Percentiles rank a stretch among this genome's conserved stretches.
Evolutionary conservation across 1,284 basidiomycete species (phyloP).

Genomic region (Rhizoctonia solani): DNA sequence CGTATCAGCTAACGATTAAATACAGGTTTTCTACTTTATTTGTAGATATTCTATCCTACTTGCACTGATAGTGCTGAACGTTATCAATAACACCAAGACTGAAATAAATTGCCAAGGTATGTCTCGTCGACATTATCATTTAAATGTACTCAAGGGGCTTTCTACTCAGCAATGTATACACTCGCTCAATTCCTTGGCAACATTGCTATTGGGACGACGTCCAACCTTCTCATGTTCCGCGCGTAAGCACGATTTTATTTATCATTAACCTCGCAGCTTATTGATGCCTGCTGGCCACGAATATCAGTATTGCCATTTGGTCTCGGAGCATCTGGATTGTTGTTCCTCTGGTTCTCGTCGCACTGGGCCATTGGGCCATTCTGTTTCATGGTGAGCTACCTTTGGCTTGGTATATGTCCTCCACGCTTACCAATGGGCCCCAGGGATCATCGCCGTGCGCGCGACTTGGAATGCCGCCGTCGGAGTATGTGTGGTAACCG

Average conservation of each 20-base stretch:
- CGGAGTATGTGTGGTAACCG: constrained; percentile 42
- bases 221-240: constrained; percentile 76
- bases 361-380: constrained; percentile 75
- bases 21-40: constrained; percentile 67
- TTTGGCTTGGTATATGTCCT: constrained; percentile 33
- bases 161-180: not conserved
- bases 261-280: not conserved
- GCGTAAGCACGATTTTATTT: constrained; percentile 68
- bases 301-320: constrained; percentile 69
- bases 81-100: constrained; percentile 28
- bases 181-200: constrained; percentile 58
- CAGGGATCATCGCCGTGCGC: constrained; percentile 11
- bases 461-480: constrained; percentile 34
- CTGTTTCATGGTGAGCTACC: constrained; percentile 63
- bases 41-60: constrained; percentile 67
- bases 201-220: constrained; percentile 71
- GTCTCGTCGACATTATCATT: constrained; percentile 48
- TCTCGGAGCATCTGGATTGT: constrained; percentile 64
- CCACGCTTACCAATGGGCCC: not conserved
- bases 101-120: constrained; percentile 27
- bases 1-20: constrained; percentile 11
- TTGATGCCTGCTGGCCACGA: not conserved
- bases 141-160: constrained; percentile 68
- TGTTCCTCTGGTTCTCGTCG: constrained; percentile 58
- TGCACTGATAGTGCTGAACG: constrained; percentile 18